Evolutionary conservation across 371 early-diverging fungal genomes (phyloP), one percentile per base, ranked within the genome.

Genomic region (Coemansia sp.): DNA sequence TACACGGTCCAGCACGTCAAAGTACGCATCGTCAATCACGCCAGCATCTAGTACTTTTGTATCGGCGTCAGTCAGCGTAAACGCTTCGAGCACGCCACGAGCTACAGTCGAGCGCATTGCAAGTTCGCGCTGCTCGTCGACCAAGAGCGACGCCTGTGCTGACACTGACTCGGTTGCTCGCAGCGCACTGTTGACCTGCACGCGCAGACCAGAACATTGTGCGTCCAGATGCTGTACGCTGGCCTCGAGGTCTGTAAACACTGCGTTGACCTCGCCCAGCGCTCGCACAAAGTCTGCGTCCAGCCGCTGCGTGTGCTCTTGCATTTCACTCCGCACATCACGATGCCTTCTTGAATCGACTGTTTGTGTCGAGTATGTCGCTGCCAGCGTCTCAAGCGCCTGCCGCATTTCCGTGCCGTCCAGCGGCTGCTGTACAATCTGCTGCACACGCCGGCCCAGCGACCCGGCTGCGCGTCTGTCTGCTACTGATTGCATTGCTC

Each of bases 1-100:
- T n/a, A 92, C 70, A 42, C 87, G 88, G 8, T 85, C 80, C 65
- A 95, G 78, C 1, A 91, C 91, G 9, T 82, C 86, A 79, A 95
- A 92, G 64, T 91, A 94, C 12, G 77, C 83, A 11, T 83, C 84
- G 18, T 91, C 83, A 7, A 82, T 84, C 54, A 79, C 42, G 5
- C 86, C 80, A 18, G 86, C 84, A 2, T 89, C 72, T 4, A 73
- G 57, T 12, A 5, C 8, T 7, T 21, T 18, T 30, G 89, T 81
- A 67, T 93, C 91, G 0, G 75, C 74, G 48, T 89, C 89, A 25
- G 87, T 84, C 8, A 91, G 80, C 4, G 89, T 87, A 68, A 93
- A 93, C 16, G 89, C 82, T 12, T 84, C 81, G 39, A 93, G 67
- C 50, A 94, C 90, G 3, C 84, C 80, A 2, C 71, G 65, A 1